phyloP scores from a whole-genome alignment of 768 basidiomycete species.

The Hebeloma cylindrosporum region DNA sequence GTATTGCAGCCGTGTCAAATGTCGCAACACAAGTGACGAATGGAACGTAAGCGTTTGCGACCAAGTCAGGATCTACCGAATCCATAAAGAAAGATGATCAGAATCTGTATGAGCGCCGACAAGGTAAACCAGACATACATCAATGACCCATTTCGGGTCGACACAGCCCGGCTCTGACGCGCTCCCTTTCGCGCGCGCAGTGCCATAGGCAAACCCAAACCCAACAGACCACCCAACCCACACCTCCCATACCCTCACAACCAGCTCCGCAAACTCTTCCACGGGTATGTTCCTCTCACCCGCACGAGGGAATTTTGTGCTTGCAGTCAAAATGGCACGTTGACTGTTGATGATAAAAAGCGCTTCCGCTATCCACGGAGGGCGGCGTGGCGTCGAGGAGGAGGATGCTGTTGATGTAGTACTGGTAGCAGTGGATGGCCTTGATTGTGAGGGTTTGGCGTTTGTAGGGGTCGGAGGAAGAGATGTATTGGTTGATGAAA shows the following conservation, averaged over 20 bases:
- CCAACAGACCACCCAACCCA: constrained; percentile 63
- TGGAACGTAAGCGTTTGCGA: constrained; percentile 93
- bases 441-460: too few species aligned
- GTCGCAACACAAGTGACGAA: constrained; percentile 79
- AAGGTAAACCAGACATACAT: constrained; percentile 49
- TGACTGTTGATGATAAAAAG: constrained; percentile 72
- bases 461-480: constrained; percentile 17
- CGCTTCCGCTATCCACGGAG: constrained; percentile 62
- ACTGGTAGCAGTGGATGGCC: too few species aligned
- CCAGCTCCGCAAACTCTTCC: constrained; percentile 80
- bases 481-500: constrained; percentile 14
- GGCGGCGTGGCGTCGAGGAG: too few species aligned
- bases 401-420: too few species aligned
- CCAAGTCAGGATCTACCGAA: constrained; percentile 92
- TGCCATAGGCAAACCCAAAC: too few species aligned
- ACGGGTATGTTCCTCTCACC: constrained; percentile 78
- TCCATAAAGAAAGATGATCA: constrained; percentile 4
- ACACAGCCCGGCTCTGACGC: too few species aligned
- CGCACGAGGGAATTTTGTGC: constrained; percentile 78
- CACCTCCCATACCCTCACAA: constrained; percentile 83
- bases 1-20: constrained; percentile 75
- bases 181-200: too few species aligned
- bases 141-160: constrained; percentile 61
- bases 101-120: background rate
- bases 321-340: constrained; percentile 61